Conservation (phyloP, 129 eudicot genomes). For the Centella asiatica region DNA sequence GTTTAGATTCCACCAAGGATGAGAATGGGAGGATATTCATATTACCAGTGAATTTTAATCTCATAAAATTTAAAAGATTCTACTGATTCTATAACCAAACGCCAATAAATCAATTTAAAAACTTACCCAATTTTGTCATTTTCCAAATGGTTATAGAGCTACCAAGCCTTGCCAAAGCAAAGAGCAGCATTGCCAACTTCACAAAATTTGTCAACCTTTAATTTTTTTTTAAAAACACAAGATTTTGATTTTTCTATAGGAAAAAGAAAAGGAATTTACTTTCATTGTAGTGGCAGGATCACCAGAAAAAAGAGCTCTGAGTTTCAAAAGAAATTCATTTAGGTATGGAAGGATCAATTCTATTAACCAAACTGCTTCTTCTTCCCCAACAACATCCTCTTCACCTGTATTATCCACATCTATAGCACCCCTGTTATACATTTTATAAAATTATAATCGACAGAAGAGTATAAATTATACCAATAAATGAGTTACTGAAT, state of each 20-base stretch:
- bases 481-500: background rate
- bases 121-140: conserved; percentile 84
- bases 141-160: conserved; percentile 91
- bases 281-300: conserved; percentile 95
- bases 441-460: background rate
- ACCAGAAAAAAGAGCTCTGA: conserved; percentile 83
- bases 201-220: conserved; percentile 15
- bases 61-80: no score
- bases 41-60: no score
- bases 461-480: background rate
- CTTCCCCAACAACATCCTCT: conserved; percentile 59
- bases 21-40: no score
- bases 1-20: no score
- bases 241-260: no score
- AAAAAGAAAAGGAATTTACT: conserved; percentile 28
- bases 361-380: conserved; percentile 74
- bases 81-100: no score
- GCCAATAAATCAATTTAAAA: background rate
- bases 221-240: no score
- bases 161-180: conserved; percentile 91
- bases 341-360: conserved; percentile 59
- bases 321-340: conserved; percentile 67
- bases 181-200: conserved; percentile 84
- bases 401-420: conserved; percentile 29
- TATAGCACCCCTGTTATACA: conserved; percentile 34